These are phyloP conservation scores for Castanopsis chinensis DNA, from an alignment of 306 rosid genomes.

Conservation along the genomic window DNA sequence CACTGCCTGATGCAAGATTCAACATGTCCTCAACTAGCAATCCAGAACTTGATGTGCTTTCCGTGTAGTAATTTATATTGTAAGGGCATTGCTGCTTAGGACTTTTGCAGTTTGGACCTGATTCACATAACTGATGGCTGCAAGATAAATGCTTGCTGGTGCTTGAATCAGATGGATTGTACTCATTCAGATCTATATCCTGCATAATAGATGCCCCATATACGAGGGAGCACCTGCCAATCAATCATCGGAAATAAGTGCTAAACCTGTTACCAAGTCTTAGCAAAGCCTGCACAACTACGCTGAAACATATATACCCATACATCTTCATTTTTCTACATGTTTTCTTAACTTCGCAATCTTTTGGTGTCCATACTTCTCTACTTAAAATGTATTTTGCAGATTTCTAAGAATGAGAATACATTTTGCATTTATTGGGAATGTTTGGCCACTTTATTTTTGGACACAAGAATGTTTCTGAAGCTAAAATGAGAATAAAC, in stretches of 20 bases:
- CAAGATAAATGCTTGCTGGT: slow-evolving; percentile 80
- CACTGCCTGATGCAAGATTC: slow-evolving; percentile 62
- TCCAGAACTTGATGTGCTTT: slow-evolving; percentile 89
- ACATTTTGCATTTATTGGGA: too few species aligned
- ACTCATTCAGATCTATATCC: slow-evolving; percentile 94
- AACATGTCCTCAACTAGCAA: slow-evolving; percentile 83
- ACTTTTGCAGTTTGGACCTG: slow-evolving; percentile 61
- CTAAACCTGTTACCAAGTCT: slow-evolving; percentile 63
- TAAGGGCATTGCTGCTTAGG: slow-evolving; percentile 78
- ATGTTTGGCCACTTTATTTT: too few species aligned
- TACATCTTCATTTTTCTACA: not conserved
- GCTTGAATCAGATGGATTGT: slow-evolving; percentile 70
- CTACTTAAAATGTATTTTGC: not conserved
- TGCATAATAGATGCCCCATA: slow-evolving; percentile 98
- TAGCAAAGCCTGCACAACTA: slow-evolving; percentile 35
- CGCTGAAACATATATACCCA: slow-evolving; percentile 26
- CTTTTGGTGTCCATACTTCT: not conserved
- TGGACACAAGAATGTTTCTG: too few species aligned
- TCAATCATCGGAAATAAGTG: slow-evolving; percentile 92
- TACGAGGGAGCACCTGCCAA: slow-evolving; percentile 99
- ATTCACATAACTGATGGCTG: slow-evolving; percentile 72
- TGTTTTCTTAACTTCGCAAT: not conserved
- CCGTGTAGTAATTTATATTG: slow-evolving; percentile 50
- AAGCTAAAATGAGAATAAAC: too few species aligned
- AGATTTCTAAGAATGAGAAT: too few species aligned